Percentiles rank a stretch among this genome's conserved stretches.
These are phyloP conservation scores for Friedmanniomyces simplex DNA, from an alignment of 495 filamentous ascomycete species.

Conservation along the genomic window DNA sequence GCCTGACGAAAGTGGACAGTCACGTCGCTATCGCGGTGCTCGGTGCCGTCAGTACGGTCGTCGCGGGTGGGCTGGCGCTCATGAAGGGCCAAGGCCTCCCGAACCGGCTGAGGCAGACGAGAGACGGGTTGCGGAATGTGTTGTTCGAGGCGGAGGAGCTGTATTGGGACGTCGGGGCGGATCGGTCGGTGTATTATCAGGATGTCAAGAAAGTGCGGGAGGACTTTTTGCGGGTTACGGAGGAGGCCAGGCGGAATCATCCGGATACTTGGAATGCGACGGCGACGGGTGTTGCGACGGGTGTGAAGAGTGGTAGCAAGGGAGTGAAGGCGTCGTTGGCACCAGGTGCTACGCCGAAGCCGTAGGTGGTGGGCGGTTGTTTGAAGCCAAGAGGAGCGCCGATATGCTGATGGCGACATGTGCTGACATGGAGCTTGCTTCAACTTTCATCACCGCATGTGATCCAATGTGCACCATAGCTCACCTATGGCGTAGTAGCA, in stretches of 20 bases:
- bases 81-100: conserved; percentile 24
- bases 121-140: conserved; percentile 13
- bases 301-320: not conserved
- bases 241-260: conserved; percentile 18
- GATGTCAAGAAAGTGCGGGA: conserved; percentile 19
- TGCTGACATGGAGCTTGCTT: no score
- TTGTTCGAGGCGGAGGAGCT: conserved; percentile 17
- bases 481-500: no score
- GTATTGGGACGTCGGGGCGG: conserved; percentile 17
- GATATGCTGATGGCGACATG: no score
- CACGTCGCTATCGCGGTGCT: conserved; percentile 19
- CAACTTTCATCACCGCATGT: no score
- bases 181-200: conserved; percentile 11
- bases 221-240: conserved; percentile 15
- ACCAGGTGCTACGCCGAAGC: not conserved
- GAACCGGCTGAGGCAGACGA: conserved; percentile 17
- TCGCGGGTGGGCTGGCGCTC: conserved; percentile 16
- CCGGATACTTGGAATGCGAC: conserved; percentile 19
- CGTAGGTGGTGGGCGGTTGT: no score
- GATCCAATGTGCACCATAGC: no score
- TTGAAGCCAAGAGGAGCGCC: no score
- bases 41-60: conserved; percentile 15
- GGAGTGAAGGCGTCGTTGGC: not conserved
- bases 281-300: not conserved
- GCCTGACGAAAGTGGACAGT: conserved; percentile 9